A percentile compares a stretch with the other conserved stretches of the same genome.
Conservation (phyloP, 2,329 filamentous ascomycete species). For the Calonectria henricotiae region DNA sequence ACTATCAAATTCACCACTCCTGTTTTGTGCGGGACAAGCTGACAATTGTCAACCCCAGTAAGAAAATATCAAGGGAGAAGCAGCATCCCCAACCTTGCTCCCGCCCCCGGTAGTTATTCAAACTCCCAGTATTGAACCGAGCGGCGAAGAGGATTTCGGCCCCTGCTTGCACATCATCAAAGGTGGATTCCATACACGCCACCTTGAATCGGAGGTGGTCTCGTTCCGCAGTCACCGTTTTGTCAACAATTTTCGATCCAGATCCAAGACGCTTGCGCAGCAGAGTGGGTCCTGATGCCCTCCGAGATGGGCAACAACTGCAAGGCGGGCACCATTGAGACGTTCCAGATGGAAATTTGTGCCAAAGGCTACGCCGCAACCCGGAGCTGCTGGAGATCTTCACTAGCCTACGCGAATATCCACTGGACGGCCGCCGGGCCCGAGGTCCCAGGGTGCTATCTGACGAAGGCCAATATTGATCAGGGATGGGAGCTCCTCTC, state of each 20-base stretch:
- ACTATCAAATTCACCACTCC: no score
- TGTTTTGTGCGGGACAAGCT: no score
- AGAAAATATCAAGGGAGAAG: constrained; percentile 27
- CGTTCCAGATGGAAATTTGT: constrained; percentile 48
- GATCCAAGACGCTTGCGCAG: constrained; percentile 52
- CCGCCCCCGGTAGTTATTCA: constrained; percentile 17
- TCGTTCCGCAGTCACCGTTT: constrained; percentile 42
- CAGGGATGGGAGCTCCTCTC: constrained; percentile 41
- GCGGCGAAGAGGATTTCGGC: constrained; percentile 36
- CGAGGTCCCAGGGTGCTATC: constrained; percentile 36
- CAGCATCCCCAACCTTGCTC: constrained; percentile 26
- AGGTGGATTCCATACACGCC: constrained; percentile 44
- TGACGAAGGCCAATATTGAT: constrained; percentile 43
- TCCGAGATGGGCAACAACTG: constrained; percentile 39
- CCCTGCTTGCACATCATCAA: constrained; percentile 42
- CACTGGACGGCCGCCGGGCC: constrained; percentile 37
- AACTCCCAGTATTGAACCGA: constrained; percentile 22
- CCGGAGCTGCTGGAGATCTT: constrained; percentile 47
- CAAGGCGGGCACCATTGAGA: constrained; percentile 54
- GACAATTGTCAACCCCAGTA: not conserved
- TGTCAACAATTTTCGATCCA: constrained; percentile 49
- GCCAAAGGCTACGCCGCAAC: constrained; percentile 39
- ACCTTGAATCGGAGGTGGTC: constrained; percentile 40
- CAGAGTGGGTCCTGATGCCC: constrained; percentile 41
- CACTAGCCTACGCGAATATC: constrained; percentile 47